A percentile compares a stretch with the other conserved stretches of the same genome.
phyloP scores from a whole-genome alignment of 208 protist species.

The Wallacemonas collosoma region DNA sequence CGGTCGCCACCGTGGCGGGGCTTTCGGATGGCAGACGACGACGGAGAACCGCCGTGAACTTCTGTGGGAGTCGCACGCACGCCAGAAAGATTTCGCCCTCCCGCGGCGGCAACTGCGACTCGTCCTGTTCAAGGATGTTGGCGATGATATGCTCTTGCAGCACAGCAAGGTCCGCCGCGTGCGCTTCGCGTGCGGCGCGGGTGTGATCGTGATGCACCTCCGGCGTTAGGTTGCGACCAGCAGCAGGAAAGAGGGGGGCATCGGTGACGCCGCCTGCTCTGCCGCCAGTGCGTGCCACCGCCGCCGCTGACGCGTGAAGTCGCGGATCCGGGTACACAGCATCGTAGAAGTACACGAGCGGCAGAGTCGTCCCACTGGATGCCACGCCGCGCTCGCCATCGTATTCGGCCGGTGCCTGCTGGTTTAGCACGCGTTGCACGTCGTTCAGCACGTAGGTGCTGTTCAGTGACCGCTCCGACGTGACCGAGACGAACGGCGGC shows the following conservation, averaged over 20 bases:
- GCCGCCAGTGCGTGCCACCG: too few relatives aligned
- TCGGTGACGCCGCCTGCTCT: too few relatives aligned
- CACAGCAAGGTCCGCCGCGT: slow-evolving; percentile 38
- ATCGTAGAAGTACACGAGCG: slow-evolving; percentile 52
- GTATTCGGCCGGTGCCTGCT: slow-evolving; percentile 9
- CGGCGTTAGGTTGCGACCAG: background rate
- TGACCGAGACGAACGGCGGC: background rate
- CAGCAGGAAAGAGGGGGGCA: too few relatives aligned
- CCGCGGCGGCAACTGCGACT: slow-evolving; percentile 48
- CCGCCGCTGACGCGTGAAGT: background rate
- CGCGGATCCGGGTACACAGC: slow-evolving; percentile 28
- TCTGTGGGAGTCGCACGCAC: slow-evolving; percentile 60
- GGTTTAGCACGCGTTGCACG: background rate
- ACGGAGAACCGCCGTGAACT: slow-evolving; percentile 58
- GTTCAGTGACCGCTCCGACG: slow-evolving; percentile 11
- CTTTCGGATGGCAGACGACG: slow-evolving; percentile 30
- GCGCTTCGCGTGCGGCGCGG: slow-evolving; percentile 26
- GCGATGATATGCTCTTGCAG: slow-evolving; percentile 71
- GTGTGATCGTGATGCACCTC: slow-evolving; percentile 36
- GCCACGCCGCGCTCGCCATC: slow-evolving; percentile 11
- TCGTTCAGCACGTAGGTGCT: slow-evolving; percentile 14
- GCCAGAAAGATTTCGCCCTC: slow-evolving; percentile 74
- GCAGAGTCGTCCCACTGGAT: slow-evolving; percentile 20
- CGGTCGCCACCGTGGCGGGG: slow-evolving; percentile 7
- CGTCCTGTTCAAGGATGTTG: slow-evolving; percentile 55